These are phyloP conservation scores for Ulvella scutata DNA, from an alignment of 139 green algal genomes.

Conservation along the genomic window DNA sequence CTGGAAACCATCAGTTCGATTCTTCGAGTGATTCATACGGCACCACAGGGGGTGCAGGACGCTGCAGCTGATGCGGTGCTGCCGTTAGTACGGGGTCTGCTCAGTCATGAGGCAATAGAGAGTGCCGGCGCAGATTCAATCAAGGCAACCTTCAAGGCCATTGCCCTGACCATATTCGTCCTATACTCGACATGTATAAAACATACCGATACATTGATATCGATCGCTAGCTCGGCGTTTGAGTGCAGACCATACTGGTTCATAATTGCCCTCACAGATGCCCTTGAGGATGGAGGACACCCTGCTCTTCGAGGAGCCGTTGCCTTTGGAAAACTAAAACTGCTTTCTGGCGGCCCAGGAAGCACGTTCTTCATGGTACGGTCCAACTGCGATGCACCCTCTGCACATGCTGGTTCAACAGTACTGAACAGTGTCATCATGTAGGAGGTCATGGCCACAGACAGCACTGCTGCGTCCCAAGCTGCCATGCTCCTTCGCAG, in stretches of 20 bases:
- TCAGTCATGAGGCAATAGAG: background rate
- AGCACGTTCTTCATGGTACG: background rate
- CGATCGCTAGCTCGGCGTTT: background rate
- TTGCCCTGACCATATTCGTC: background rate
- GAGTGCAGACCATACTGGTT: background rate
- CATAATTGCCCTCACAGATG: constrained; percentile 1
- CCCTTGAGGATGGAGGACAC: background rate
- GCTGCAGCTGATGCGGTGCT: background rate
- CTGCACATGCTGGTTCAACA: background rate
- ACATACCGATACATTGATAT: background rate
- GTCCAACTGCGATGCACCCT: background rate
- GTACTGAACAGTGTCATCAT: background rate
- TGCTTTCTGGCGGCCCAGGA: background rate
- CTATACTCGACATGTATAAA: background rate
- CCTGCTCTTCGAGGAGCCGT: background rate
- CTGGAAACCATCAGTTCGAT: background rate
- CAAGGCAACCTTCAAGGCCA: background rate
- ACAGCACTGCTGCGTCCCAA: background rate
- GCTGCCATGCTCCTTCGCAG: background rate
- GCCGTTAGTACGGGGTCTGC: background rate
- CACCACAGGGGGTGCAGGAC: background rate
- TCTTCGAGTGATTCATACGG: background rate
- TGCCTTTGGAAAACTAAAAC: background rate
- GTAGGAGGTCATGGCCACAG: background rate
- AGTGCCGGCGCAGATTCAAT: background rate